These are phyloP conservation scores for Sporothrix brunneoviolacea DNA, from an alignment of 2,329 filamentous ascomycete species.

Conservation along the genomic window DNA sequence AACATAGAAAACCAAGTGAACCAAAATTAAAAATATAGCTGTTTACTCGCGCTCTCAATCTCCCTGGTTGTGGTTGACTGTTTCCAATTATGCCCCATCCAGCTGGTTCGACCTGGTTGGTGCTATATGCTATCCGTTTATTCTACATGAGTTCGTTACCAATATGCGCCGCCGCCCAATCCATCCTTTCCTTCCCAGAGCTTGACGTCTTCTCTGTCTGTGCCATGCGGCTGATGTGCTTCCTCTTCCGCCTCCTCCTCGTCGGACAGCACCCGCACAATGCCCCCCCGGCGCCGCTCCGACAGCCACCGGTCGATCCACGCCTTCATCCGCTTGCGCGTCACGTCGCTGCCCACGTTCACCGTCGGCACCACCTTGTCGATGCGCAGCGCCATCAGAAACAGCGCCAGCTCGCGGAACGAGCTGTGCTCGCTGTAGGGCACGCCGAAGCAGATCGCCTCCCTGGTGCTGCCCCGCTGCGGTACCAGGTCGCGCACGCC, in stretches of 20 bases:
- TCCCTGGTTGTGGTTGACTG: no score
- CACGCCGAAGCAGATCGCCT: constrained; percentile 85
- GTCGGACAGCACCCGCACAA: constrained; percentile 40
- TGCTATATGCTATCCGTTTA: no score
- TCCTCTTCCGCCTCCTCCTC: constrained; percentile 29
- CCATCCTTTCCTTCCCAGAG: constrained; percentile 37
- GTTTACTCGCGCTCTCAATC: no score
- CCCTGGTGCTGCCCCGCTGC: constrained; percentile 74
- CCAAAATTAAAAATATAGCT: no score
- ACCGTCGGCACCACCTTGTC: constrained; percentile 91
- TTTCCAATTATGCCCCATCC: no score
- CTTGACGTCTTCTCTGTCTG: no score
- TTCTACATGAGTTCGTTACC: constrained; percentile 25
- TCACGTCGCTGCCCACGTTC: constrained; percentile 60
- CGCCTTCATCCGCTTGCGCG: constrained; percentile 53
- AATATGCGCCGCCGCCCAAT: constrained; percentile 33
- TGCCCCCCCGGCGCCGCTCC: constrained; percentile 50
- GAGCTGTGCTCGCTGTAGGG: constrained; percentile 95
- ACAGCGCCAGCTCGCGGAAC: constrained; percentile 90
- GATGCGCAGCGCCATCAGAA: constrained; percentile 79
- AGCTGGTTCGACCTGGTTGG: no score
- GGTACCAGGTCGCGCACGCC: constrained; percentile 64
- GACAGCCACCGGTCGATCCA: constrained; percentile 59
- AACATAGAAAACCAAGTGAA: no score
- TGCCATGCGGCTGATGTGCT: no score